Evolutionary conservation across 1,284 basidiomycete species (phyloP).

Genomic region (Nidula niveotomentosa): DNA sequence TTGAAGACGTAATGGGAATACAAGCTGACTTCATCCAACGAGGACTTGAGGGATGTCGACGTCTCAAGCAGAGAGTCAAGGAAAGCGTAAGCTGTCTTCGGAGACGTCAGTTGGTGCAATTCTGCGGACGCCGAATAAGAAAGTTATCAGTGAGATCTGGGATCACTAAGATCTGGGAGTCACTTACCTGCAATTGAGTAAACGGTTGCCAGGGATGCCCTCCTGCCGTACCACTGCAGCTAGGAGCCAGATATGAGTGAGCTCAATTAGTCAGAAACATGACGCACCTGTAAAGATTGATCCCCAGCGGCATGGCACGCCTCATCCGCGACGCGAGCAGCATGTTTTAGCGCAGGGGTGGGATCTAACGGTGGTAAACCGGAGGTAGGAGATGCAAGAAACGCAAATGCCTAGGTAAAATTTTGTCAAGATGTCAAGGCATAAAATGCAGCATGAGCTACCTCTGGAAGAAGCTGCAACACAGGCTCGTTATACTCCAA

Average conservation of each 20-base stretch:
- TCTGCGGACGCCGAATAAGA: constrained; percentile 36
- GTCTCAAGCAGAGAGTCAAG: constrained; percentile 59
- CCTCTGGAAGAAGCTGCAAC: constrained; percentile 62
- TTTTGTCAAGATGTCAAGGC: neutral
- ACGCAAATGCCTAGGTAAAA: constrained; percentile 56
- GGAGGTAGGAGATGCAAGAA: constrained; percentile 51
- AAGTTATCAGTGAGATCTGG: neutral
- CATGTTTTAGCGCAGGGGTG: constrained; percentile 57
- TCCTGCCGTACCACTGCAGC: constrained; percentile 67
- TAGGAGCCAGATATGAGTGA: constrained; percentile 21
- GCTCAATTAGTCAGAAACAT: neutral
- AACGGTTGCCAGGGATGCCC: constrained; percentile 59
- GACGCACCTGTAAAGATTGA: constrained; percentile 47
- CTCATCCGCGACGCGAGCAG: constrained; percentile 60
- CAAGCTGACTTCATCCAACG: constrained; percentile 45
- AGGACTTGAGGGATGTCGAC: constrained; percentile 39
- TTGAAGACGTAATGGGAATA: constrained; percentile 61
- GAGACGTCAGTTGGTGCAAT: constrained; percentile 73
- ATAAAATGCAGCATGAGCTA: constrained; percentile 22
- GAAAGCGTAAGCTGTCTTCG: constrained; percentile 60
- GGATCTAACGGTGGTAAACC: constrained; percentile 55
- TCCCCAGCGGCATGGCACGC: constrained; percentile 60
- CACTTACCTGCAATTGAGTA: constrained; percentile 61
- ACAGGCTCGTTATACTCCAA: constrained; percentile 66
- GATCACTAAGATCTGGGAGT: neutral